These are phyloP conservation scores for Rhizopus arrhizus DNA, from an alignment of 371 early-diverging fungal genomes.

Conservation along the genomic window DNA sequence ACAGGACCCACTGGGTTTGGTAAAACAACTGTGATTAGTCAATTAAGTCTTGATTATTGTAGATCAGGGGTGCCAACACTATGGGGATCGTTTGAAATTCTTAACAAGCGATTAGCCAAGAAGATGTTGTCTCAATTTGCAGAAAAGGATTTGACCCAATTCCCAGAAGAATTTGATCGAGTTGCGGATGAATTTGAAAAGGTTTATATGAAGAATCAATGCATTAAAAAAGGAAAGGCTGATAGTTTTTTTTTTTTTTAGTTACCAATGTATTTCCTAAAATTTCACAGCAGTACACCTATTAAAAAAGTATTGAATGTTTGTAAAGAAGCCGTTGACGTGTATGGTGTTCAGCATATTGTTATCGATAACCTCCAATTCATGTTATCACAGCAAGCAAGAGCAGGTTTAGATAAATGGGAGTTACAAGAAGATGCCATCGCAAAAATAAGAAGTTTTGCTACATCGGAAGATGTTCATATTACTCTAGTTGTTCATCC, in stretches of 20 bases:
- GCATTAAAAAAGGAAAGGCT: background rate
- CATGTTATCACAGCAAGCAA: slow-evolving; percentile 74
- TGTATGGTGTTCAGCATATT: slow-evolving; percentile 74
- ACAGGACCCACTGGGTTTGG: slow-evolving; percentile 80
- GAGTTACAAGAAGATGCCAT: slow-evolving; percentile 76
- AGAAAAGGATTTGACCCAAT: slow-evolving; percentile 52
- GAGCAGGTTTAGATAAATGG: slow-evolving; percentile 64
- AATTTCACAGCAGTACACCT: slow-evolving; percentile 76
- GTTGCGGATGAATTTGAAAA: slow-evolving; percentile 68
- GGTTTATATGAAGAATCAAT: slow-evolving; percentile 29
- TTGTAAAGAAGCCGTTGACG: slow-evolving; percentile 74
- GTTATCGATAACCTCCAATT: slow-evolving; percentile 82
- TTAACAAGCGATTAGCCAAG: slow-evolving; percentile 69
- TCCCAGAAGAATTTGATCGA: slow-evolving; percentile 53
- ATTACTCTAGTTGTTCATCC: slow-evolving; percentile 80
- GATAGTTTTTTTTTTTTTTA: slow-evolving; percentile 10
- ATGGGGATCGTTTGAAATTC: slow-evolving; percentile 84
- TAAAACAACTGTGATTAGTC: slow-evolving; percentile 80
- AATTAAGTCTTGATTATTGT: slow-evolving; percentile 74
- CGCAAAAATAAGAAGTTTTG: slow-evolving; percentile 67
- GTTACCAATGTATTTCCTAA: slow-evolving; percentile 77
- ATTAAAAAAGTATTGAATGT: slow-evolving; percentile 68
- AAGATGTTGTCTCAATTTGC: slow-evolving; percentile 77
- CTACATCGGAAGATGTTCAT: slow-evolving; percentile 75
- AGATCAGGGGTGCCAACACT: slow-evolving; percentile 73